Conservation (phyloP, 1,139 yeast genomes). For the Casaregolazyma suthepensis region DNA sequence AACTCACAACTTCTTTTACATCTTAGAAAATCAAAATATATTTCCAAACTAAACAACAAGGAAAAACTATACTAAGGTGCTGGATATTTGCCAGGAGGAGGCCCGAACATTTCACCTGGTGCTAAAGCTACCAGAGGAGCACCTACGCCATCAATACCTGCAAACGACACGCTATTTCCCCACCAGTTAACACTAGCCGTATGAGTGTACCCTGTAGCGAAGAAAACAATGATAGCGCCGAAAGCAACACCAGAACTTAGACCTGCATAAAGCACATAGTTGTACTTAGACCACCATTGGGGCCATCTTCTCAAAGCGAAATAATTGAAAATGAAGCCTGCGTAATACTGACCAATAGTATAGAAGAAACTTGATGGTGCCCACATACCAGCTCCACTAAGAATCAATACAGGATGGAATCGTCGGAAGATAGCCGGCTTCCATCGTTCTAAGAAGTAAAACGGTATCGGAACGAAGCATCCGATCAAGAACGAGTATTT, state of each 20-base stretch:
- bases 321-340: slow-evolving; percentile 48
- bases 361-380: slow-evolving; percentile 47
- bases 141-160: slow-evolving; percentile 41
- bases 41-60: background rate
- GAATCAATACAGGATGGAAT: slow-evolving; percentile 43
- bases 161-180: slow-evolving; percentile 46
- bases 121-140: slow-evolving; percentile 19
- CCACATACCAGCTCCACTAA: slow-evolving; percentile 42
- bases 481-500: slow-evolving; percentile 51
- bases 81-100: background rate
- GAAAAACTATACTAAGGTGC: background rate
- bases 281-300: slow-evolving; percentile 43
- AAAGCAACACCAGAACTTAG: slow-evolving; percentile 44
- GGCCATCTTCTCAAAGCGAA: slow-evolving; percentile 41
- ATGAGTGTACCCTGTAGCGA: slow-evolving; percentile 44
- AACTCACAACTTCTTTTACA: no score
- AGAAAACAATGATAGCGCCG: slow-evolving; percentile 47
- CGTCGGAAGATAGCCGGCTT: slow-evolving; percentile 3
- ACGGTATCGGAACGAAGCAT: slow-evolving; percentile 38
- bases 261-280: slow-evolving; percentile 48
- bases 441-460: slow-evolving; percentile 30
- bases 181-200: slow-evolving; percentile 44
- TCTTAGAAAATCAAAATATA: background rate
- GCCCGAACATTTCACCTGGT: slow-evolving; percentile 4
- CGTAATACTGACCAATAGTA: slow-evolving; percentile 45